phyloP scores from a whole-genome alignment of 1,284 basidiomycete genomes.

The Trichosporon asahii region DNA sequence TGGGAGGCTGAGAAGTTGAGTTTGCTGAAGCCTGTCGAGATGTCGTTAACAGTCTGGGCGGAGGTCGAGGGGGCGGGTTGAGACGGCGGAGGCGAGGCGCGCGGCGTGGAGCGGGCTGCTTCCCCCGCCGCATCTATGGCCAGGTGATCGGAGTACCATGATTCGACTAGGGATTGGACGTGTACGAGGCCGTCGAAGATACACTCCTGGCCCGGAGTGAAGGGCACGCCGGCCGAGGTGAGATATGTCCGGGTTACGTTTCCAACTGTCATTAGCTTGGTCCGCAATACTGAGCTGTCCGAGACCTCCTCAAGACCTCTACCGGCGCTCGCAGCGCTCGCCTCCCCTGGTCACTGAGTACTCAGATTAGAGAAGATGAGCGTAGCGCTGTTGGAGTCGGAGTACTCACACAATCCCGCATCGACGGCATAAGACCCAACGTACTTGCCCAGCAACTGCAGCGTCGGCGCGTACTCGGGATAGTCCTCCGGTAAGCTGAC shows the following conservation, averaged over 20 bases:
- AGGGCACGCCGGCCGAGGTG: constrained; percentile 68
- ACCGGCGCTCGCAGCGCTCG: too few relatives aligned
- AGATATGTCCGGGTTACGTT: constrained; percentile 77
- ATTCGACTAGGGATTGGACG: constrained; percentile 63
- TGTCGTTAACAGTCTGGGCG: not conserved
- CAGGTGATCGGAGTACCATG: constrained; percentile 69
- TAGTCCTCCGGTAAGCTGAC: constrained; percentile 72
- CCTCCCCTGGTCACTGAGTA: too few relatives aligned
- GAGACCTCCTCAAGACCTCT: too few relatives aligned
- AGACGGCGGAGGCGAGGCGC: not conserved
- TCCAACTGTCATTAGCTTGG: constrained; percentile 55
- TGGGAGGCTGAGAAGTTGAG: not conserved
- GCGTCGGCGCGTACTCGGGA: constrained; percentile 69
- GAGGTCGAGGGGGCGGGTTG: not conserved
- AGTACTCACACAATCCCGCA: constrained; percentile 44
- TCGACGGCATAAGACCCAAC: constrained; percentile 62
- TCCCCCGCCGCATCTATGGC: constrained; percentile 60
- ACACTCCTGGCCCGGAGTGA: constrained; percentile 68
- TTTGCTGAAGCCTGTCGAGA: constrained; percentile 11
- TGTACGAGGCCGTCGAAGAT: constrained; percentile 84
- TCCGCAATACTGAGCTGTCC: too few relatives aligned
- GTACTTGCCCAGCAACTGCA: constrained; percentile 81
- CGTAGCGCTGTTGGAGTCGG: too few relatives aligned
- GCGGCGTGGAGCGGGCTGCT: constrained; percentile 53
- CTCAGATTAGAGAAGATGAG: too few relatives aligned